Percentiles rank a stretch among this genome's conserved stretches.
Evolutionary conservation across 257 asterid species (phyloP).

Genomic region (Sherardia arvensis): DNA sequence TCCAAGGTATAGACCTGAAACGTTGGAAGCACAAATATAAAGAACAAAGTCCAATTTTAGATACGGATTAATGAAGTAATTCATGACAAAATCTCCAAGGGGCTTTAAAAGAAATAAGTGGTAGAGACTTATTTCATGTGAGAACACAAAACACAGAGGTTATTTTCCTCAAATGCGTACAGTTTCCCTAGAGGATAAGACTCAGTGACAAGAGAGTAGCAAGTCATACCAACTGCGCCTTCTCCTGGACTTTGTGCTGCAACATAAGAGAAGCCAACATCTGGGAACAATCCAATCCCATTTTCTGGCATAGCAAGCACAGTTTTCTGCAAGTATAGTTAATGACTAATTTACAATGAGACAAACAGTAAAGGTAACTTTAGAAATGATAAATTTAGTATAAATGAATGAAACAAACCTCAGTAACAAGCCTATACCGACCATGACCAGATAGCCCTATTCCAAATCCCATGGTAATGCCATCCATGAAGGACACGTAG

Average conservation of each 20-base stretch:
- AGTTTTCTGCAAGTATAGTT: constrained; percentile 55
- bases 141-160: background rate
- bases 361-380: background rate
- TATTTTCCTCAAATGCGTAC: background rate
- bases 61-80: background rate
- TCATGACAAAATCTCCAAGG: background rate
- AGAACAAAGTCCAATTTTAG: background rate
- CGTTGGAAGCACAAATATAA: background rate
- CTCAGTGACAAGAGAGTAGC: constrained; percentile 10
- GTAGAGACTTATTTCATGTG: background rate
- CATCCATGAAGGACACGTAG: constrained; percentile 91
- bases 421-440: constrained; percentile 75
- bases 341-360: background rate
- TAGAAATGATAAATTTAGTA: background rate
- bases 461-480: constrained; percentile 97
- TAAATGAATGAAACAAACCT: constrained; percentile 33
- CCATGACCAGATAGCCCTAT: constrained; percentile 96
- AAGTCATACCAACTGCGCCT: constrained; percentile 78
- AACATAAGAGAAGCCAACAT: constrained; percentile 92
- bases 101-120: background rate
- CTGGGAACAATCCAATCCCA: constrained; percentile 94
- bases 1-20: constrained; percentile 91
- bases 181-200: background rate
- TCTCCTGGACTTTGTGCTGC: constrained; percentile 96
- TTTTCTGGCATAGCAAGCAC: constrained; percentile 98